Conservation (phyloP, 2,329 filamentous ascomycete genomes). For the Emydomyces testavorans region DNA sequence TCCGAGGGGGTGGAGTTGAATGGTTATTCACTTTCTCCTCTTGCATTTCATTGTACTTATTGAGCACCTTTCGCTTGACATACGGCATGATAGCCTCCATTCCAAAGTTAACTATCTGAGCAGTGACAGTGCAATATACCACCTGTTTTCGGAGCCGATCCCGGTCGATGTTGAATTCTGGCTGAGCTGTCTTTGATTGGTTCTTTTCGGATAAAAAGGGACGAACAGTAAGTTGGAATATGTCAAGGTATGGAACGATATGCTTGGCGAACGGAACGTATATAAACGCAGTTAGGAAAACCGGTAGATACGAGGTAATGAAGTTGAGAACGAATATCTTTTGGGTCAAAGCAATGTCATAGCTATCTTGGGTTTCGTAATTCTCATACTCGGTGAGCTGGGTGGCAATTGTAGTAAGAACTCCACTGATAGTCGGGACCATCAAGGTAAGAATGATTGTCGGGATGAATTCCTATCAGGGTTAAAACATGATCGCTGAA, state of each 20-base stretch:
- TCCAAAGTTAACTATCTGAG: slow-evolving; percentile 66
- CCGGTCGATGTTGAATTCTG: slow-evolving; percentile 68
- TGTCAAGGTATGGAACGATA: slow-evolving; percentile 72
- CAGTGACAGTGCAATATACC: slow-evolving; percentile 67
- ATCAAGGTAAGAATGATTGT: slow-evolving; percentile 74
- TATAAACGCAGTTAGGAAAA: slow-evolving; percentile 86
- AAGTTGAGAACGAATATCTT: slow-evolving; percentile 97
- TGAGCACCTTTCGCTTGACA: slow-evolving; percentile 63
- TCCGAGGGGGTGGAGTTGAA: slow-evolving; percentile 25
- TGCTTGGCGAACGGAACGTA: slow-evolving; percentile 84
- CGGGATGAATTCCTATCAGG: slow-evolving; percentile 64
- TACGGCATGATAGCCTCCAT: slow-evolving; percentile 80
- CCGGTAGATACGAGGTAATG: slow-evolving; percentile 84
- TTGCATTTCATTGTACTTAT: slow-evolving; percentile 68
- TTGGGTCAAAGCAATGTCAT: slow-evolving; percentile 71
- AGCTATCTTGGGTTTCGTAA: slow-evolving; percentile 75
- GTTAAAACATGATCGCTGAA: neutral
- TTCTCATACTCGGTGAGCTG: slow-evolving; percentile 76
- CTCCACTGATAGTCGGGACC: slow-evolving; percentile 63
- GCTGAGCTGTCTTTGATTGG: slow-evolving; percentile 41
- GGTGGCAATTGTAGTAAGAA: slow-evolving; percentile 66
- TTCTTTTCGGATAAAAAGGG: slow-evolving; percentile 66
- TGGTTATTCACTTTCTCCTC: slow-evolving; percentile 30
- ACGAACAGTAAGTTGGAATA: slow-evolving; percentile 64
- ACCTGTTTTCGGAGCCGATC: slow-evolving; percentile 75